Evolutionary conservation across 768 basidiomycete genomes (phyloP), one percentile per base, ranked within the genome.

Genomic region (Ramaria sp.): DNA sequence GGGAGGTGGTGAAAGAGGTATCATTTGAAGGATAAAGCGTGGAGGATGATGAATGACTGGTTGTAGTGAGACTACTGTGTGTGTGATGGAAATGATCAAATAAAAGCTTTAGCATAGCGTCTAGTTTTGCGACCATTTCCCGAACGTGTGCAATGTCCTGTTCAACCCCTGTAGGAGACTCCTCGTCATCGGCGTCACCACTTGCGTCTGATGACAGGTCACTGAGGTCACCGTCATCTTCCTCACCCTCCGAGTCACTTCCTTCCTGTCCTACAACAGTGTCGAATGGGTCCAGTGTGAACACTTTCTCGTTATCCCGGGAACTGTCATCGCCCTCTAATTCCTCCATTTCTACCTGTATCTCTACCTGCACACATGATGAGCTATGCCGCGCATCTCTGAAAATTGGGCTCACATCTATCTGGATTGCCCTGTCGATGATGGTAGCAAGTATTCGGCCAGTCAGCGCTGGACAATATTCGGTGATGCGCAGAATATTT

Each of bases 281-380:
- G 59, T 94, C 91, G 59, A 95, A 91, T 1, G 89, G 88, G 67
- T 96, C 92, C 20, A 88, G 66, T 44, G 88, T 82, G 60, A 86
- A 88, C 16, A 86, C 55, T 15, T 73, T 73, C 1, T 73, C 76
- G n/a, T 74, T 73, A 28, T 81, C 81, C 57, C 71, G 56, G 3
- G 62, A 58, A 1, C 63, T 66, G 16, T 76, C 78, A 13, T 76
- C 73, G 3, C 86, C 86, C 61, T 95, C 93, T 3, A 94, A 71
- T 60, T 96, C 91, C 64, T 97, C 94, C 3, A 92, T 64, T 62
- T 94, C 92, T n/a, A 91, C 86, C 64, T 96, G 94, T 30, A 99
- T 93, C 69, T 99, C 95, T 25, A 96, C 90, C 91, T 94, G 58
- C 18, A 30, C 7, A 52, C 34, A 45, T 47, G n/a, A 32, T 56